Conservation (phyloP, 805 yeast species). For the Jamesozyma lodderae region DNA sequence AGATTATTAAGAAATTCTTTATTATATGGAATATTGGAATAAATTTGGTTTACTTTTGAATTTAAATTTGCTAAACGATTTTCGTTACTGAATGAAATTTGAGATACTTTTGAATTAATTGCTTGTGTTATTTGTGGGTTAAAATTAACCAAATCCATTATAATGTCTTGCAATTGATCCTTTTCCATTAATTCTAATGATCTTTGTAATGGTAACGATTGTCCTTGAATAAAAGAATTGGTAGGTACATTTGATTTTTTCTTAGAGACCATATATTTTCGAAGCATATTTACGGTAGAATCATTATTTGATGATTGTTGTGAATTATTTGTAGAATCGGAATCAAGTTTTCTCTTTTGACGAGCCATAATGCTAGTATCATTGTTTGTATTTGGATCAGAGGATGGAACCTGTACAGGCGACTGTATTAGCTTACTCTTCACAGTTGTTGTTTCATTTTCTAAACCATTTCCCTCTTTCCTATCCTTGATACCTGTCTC, state of each 20-base stretch:
- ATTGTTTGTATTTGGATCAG: background rate
- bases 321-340: background rate
- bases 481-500: no score
- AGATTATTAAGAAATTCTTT: conserved; percentile 11
- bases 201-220: conserved; percentile 25
- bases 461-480: no score
- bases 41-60: conserved; percentile 18
- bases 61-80: conserved; percentile 17
- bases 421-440: no score
- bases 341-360: background rate
- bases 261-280: conserved; percentile 9
- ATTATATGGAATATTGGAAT: conserved; percentile 25
- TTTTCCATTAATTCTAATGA: conserved; percentile 29
- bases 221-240: conserved; percentile 21
- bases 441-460: no score
- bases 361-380: background rate
- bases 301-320: background rate
- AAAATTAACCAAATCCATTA: conserved; percentile 5
- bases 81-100: conserved; percentile 14
- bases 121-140: conserved; percentile 23
- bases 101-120: conserved; percentile 9
- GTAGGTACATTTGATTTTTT: conserved; percentile 10
- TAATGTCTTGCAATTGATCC: conserved; percentile 21
- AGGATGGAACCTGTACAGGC: no score
- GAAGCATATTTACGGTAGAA: background rate